Base-by-base conservation (phyloP, 495 filamentous ascomycete species). In the Trichocladium uniseriatum region DNA sequence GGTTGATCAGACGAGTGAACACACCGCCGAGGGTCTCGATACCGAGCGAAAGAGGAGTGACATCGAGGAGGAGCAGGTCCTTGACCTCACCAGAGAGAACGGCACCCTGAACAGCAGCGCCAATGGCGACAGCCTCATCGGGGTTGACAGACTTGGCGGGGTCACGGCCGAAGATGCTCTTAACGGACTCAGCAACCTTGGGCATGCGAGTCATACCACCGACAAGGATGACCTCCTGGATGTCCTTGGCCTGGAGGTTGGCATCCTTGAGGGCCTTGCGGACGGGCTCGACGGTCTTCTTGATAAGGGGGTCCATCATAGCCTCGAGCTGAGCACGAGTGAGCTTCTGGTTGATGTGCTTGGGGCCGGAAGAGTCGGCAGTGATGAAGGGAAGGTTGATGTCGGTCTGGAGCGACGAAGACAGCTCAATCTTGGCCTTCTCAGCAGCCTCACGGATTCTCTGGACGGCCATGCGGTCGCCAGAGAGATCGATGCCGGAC, bases 191-290 rank as follows among this genome's bases (percentile, higher is more conserved):
- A 54, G 82, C 82, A 60, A 98, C 92, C 83, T 96, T 98, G 61
- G 92, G 92, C 92, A 98, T 98, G 75, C 92, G 94, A 57, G 94
- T 96, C 92, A 97, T 97, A 73, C 92, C 92, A 80, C 92, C 92
- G 47, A 98, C 92, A 21, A 98, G 83, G 67, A 98, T 97, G 60
- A 98, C 87, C 64, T 98, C 92, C 74, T 98, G 89, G 69, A 98
- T 94, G 47, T 98, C 94, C 71, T 87, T 89, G 54, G 92, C 81
- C 72, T 89, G 79, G 38, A 98, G 81, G 67, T 83, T 84, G 66
- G 92, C 94, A 69, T 98, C 92, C 81, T 96, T 97, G 22, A 98
- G 76, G 28, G 92, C 92, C 80, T 97, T 97, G 66, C 89, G 86
- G 53, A 95, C 91, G 42, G 92, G 92, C 56, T 95, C 92, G 51